Conservation (phyloP, 2,329 filamentous ascomycete species). For the Calycina marina region DNA sequence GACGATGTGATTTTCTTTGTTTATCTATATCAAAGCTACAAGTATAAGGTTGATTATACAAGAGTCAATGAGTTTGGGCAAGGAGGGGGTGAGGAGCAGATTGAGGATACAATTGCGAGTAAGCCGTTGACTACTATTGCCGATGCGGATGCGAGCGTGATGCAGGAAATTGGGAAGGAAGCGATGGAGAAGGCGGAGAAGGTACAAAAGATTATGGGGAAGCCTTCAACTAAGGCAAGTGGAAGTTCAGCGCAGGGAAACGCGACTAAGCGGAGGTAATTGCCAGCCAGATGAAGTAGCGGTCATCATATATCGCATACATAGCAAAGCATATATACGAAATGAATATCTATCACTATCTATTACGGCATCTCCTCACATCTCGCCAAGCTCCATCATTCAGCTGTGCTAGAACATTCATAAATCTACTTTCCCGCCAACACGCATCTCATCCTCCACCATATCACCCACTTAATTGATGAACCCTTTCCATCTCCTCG, state of each 20-base stretch:
- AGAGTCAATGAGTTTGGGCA: constrained; percentile 97
- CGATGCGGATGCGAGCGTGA: constrained; percentile 8
- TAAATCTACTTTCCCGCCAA: no score
- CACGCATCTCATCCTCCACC: no score
- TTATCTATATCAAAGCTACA: constrained; percentile 88
- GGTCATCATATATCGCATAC: no score
- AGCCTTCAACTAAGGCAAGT: constrained; percentile 27
- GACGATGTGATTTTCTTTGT: constrained; percentile 98
- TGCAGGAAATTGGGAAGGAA: constrained; percentile 22
- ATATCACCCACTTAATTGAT: no score
- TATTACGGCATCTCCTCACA: no score
- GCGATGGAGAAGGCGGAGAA: constrained; percentile 10
- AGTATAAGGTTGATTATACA: constrained; percentile 81
- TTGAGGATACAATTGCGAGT: constrained; percentile 33
- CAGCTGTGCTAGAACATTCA: no score
- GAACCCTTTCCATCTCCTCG: no score
- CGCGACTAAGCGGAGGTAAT: constrained; percentile 33
- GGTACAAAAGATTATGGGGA: neutral
- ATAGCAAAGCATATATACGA: no score
- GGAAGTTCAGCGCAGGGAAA: constrained; percentile 32
- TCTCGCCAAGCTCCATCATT: no score
- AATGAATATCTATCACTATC: no score
- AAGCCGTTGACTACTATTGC: constrained; percentile 19
- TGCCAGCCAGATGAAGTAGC: no score
- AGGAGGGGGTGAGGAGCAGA: constrained; percentile 78